phyloP scores from a whole-genome alignment of 2,329 filamentous ascomycete species.

The Coleophoma crateriformis region DNA sequence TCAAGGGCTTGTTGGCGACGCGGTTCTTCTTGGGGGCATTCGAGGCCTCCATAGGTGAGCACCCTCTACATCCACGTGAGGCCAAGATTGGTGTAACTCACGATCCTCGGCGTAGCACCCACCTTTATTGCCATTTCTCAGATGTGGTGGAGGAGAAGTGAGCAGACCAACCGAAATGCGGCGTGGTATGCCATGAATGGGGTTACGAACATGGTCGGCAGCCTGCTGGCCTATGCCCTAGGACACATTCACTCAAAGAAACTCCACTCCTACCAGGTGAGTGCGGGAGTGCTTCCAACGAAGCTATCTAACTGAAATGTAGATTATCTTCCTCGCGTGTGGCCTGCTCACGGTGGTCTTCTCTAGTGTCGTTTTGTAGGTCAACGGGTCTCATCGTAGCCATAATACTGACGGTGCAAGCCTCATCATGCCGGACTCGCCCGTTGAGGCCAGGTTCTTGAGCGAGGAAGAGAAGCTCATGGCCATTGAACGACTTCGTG shows the following conservation, averaged over 20 bases:
- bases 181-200: slow-evolving; percentile 59
- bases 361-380: slow-evolving; percentile 34
- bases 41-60: slow-evolving; percentile 15
- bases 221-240: slow-evolving; percentile 34
- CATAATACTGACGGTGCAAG: background rate
- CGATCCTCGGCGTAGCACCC: slow-evolving; percentile 27
- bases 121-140: slow-evolving; percentile 52
- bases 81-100: too few species aligned
- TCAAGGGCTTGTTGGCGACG: slow-evolving; percentile 27
- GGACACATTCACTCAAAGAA: slow-evolving; percentile 46
- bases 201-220: slow-evolving; percentile 29
- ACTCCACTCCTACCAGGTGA: slow-evolving; percentile 28
- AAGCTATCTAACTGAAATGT: background rate
- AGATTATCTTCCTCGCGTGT: slow-evolving; percentile 46
- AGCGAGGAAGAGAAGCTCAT: slow-evolving; percentile 44
- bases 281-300: background rate
- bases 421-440: slow-evolving; percentile 17
- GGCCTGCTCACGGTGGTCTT: slow-evolving; percentile 44
- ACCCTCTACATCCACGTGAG: too few species aligned
- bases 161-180: slow-evolving; percentile 51
- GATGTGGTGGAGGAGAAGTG: slow-evolving; percentile 56
- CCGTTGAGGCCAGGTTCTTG: slow-evolving; percentile 36
- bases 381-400: background rate
- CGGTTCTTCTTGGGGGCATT: slow-evolving; percentile 36
- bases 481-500: slow-evolving; percentile 46